Conservation (phyloP, 768 basidiomycete species). For the Tephrocybe sp. region DNA sequence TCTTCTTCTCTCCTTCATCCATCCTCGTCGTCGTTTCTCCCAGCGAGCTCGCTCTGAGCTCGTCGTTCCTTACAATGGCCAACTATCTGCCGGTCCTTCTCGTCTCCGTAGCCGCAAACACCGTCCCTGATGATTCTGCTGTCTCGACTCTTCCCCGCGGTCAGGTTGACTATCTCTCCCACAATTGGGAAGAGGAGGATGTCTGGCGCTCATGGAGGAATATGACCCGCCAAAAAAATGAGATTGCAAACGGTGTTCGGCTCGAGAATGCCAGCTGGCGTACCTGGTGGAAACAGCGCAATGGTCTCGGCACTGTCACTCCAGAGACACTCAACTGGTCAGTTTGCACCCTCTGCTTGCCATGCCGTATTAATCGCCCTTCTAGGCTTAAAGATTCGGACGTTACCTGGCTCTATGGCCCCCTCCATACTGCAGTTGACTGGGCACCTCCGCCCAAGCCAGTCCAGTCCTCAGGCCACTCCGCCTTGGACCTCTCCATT, state of each 20-base stretch:
- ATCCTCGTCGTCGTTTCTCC: slow-evolving; percentile 8
- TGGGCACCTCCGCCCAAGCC: slow-evolving; percentile 57
- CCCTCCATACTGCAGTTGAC: slow-evolving; percentile 90
- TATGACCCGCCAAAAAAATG: slow-evolving; percentile 98
- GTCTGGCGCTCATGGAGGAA: slow-evolving; percentile 98
- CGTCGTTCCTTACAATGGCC: slow-evolving; percentile 42
- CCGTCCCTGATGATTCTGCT: slow-evolving; percentile 71
- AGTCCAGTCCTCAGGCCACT: slow-evolving; percentile 33
- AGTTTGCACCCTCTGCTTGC: slow-evolving; percentile 24
- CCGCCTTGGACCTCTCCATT: slow-evolving; percentile 46
- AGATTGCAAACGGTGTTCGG: slow-evolving; percentile 90
- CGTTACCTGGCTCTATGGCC: slow-evolving; percentile 98
- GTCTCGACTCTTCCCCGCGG: slow-evolving; percentile 83
- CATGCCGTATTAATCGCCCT: slow-evolving; percentile 6
- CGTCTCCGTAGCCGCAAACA: slow-evolving; percentile 56
- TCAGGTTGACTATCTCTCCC: slow-evolving; percentile 98
- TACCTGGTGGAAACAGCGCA: slow-evolving; percentile 99
- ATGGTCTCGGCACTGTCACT: slow-evolving; percentile 89
- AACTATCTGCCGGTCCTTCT: slow-evolving; percentile 71
- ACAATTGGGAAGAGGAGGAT: slow-evolving; percentile 97
- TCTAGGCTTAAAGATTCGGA: slow-evolving; percentile 97
- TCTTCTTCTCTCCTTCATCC: slow-evolving; percentile 6
- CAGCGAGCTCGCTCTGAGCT: slow-evolving; percentile 13
- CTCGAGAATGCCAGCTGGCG: slow-evolving; percentile 99
- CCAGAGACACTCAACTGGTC: slow-evolving; percentile 99